A percentile compares a stretch with the other conserved stretches of the same genome.
phyloP scores from a whole-genome alignment of 2,329 filamentous ascomycete species.

The Furcasterigmium furcatum region DNA sequence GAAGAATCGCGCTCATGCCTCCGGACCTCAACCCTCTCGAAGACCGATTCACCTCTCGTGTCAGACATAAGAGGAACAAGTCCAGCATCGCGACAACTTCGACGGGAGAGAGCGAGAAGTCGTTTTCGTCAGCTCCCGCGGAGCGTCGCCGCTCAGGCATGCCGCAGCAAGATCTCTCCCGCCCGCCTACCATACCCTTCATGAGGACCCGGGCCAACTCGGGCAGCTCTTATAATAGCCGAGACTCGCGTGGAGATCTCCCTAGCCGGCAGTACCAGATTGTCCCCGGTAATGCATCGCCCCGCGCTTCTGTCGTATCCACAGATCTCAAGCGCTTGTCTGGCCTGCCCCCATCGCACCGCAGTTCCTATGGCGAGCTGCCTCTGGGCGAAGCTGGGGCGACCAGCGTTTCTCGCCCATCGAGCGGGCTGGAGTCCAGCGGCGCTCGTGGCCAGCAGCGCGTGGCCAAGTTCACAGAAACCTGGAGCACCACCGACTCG shows the following conservation, averaged over 20 bases:
- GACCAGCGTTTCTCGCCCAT: slow-evolving; percentile 2
- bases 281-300: slow-evolving; percentile 31
- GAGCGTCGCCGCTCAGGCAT: slow-evolving; percentile 37
- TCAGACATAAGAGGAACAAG: slow-evolving; percentile 72
- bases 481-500: slow-evolving; percentile 52
- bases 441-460: slow-evolving; percentile 25
- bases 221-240: slow-evolving; percentile 50
- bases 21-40: slow-evolving; percentile 96
- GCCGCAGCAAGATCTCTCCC: slow-evolving; percentile 40
- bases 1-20: slow-evolving; percentile 75
- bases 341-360: slow-evolving; percentile 26
- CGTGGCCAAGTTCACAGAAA: slow-evolving; percentile 46
- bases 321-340: slow-evolving; percentile 46
- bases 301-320: slow-evolving; percentile 39
- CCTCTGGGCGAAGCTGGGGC: slow-evolving; percentile 34
- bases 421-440: slow-evolving; percentile 4
- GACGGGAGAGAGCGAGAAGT: slow-evolving; percentile 53
- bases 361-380: slow-evolving; percentile 47
- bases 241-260: slow-evolving; percentile 51
- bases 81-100: slow-evolving; percentile 47
- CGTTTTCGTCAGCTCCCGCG: slow-evolving; percentile 45
- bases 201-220: slow-evolving; percentile 71
- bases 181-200: slow-evolving; percentile 66
- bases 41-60: slow-evolving; percentile 73
- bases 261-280: slow-evolving; percentile 55